These are phyloP conservation scores for Trichopus zeylanicus DNA, from an alignment of 116 monocot genomes.

Conservation along the genomic window DNA sequence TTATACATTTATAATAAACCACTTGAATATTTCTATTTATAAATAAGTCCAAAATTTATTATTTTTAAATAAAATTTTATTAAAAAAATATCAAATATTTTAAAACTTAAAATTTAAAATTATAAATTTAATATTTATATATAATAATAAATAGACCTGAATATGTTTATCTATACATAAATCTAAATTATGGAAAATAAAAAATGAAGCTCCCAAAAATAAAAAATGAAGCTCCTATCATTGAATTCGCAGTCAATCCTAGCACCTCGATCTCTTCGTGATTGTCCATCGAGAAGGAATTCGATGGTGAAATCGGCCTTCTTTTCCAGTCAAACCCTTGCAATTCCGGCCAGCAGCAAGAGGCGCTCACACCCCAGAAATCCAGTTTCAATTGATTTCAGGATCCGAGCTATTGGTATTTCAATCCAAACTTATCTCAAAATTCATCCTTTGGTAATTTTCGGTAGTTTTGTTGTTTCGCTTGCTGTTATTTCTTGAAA, in stretches of 20 bases:
- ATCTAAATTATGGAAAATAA: not conserved
- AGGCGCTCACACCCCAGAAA: not conserved
- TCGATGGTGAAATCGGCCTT: not conserved
- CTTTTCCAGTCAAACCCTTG: not conserved
- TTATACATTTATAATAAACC: too few relatives aligned
- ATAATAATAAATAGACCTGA: too few relatives aligned
- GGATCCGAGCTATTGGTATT: slow-evolving; percentile 9
- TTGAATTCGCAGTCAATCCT: not conserved
- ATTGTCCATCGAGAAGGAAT: not conserved
- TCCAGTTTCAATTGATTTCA: not conserved
- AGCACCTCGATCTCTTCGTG: not conserved
- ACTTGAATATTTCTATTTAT: too few relatives aligned
- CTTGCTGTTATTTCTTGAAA: too few relatives aligned
- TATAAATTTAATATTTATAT: too few relatives aligned
- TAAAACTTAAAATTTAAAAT: too few relatives aligned
- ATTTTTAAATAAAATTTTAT: too few relatives aligned
- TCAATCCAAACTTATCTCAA: not conserved
- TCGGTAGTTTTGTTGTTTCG: too few relatives aligned
- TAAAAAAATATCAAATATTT: too few relatives aligned
- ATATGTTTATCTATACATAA: too few relatives aligned
- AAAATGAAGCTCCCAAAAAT: not conserved
- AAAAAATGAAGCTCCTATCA: not conserved
- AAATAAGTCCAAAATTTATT: too few relatives aligned
- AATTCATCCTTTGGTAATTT: too few relatives aligned
- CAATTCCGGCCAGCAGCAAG: not conserved